Conservation (phyloP, 495 filamentous ascomycete genomes). For the Letharia columbiana region DNA sequence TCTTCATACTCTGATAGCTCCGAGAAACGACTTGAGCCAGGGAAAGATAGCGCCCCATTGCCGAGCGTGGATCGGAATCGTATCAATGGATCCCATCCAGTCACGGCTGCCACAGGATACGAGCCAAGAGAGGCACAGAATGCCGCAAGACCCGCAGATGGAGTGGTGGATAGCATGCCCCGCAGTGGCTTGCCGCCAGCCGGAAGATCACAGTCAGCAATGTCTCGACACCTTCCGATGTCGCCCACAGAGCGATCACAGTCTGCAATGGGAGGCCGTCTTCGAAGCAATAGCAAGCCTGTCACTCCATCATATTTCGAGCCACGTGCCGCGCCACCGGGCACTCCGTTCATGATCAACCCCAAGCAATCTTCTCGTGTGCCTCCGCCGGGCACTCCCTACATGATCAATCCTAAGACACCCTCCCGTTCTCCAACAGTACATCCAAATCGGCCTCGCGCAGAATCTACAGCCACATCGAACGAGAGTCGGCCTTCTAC, state of each 20-base stretch:
- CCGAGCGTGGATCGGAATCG: conserved; percentile 12
- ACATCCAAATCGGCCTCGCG: background rate
- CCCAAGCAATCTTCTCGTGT: conserved; percentile 22
- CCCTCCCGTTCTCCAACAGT: conserved; percentile 31
- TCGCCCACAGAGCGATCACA: conserved; percentile 31
- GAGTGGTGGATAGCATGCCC: conserved; percentile 27
- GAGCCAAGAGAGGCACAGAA: conserved; percentile 7
- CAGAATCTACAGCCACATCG: conserved; percentile 40
- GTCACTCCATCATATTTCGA: conserved; percentile 38
- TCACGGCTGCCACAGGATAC: conserved; percentile 6
- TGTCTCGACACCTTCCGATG: conserved; percentile 9
- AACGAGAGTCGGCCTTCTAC: conserved; percentile 29
- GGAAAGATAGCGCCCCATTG: conserved; percentile 3
- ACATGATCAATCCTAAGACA: conserved; percentile 14
- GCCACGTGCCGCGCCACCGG: conserved; percentile 29
- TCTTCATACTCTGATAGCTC: conserved; percentile 18
- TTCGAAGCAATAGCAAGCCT: conserved; percentile 44
- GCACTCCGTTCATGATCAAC: conserved; percentile 31
- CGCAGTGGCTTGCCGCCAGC: conserved; percentile 17
- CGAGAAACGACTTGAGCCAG: conserved; percentile 10
- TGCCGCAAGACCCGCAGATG: conserved; percentile 37
- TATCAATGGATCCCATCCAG: conserved; percentile 14
- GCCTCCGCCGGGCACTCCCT: conserved; percentile 18
- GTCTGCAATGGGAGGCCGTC: conserved; percentile 37
- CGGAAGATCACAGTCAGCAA: conserved; percentile 37